phyloP scores from a whole-genome alignment of 768 basidiomycete species.

The Lentinula lateritia region DNA sequence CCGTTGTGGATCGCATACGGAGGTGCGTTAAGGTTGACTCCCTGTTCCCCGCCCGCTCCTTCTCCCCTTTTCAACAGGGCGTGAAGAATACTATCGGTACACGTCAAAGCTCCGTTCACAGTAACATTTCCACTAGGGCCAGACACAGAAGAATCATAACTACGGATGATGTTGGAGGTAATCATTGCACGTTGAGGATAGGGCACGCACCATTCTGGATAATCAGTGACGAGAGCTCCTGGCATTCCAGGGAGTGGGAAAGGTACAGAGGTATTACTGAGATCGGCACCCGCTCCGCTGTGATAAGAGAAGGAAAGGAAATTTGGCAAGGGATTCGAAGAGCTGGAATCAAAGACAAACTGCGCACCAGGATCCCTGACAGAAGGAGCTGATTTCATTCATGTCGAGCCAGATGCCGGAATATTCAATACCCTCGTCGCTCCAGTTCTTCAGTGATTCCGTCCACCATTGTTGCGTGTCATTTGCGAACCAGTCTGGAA shows the following conservation, averaged over 20 bases:
- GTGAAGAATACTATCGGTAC: slow-evolving; percentile 16
- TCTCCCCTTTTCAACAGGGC: slow-evolving; percentile 36
- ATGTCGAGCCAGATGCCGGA: slow-evolving; percentile 68
- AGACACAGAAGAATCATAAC: slow-evolving; percentile 56
- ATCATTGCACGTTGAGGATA: background rate
- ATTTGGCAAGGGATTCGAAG: background rate
- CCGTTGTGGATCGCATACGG: slow-evolving; percentile 74
- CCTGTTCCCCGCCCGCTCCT: slow-evolving; percentile 43
- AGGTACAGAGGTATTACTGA: slow-evolving; percentile 48
- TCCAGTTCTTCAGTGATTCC: slow-evolving; percentile 54
- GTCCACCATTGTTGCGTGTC: slow-evolving; percentile 57
- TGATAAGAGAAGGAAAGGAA: background rate
- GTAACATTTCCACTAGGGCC: slow-evolving; percentile 75
- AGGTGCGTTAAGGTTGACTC: slow-evolving; percentile 48
- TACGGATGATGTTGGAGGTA: slow-evolving; percentile 16
- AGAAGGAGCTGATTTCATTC: slow-evolving; percentile 67
- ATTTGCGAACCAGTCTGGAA: slow-evolving; percentile 57
- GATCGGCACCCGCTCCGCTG: slow-evolving; percentile 53
- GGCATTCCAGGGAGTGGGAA: slow-evolving; percentile 55
- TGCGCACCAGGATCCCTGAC: slow-evolving; percentile 50
- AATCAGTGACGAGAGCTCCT: slow-evolving; percentile 46
- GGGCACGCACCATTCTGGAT: slow-evolving; percentile 61
- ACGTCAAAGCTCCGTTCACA: slow-evolving; percentile 60
- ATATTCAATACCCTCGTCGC: slow-evolving; percentile 44
- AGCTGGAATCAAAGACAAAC: background rate